Percentiles rank a stretch among this genome's conserved stretches.
These are phyloP conservation scores for Arabidopsis hybrid DNA, from an alignment of 441 rosid genomes.

Conservation along the genomic window DNA sequence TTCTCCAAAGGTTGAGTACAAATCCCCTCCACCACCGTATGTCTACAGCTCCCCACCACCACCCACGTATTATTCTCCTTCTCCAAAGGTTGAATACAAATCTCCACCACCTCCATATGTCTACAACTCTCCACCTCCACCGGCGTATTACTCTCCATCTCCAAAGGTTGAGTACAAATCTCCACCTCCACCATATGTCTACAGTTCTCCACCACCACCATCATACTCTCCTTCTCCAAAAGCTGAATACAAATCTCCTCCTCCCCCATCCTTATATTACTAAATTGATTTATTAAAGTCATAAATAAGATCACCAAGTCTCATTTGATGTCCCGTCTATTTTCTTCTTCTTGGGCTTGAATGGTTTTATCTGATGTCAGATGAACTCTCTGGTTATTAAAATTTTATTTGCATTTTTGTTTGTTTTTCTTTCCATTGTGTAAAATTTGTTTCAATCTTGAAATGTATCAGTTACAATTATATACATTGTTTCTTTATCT, in stretches of 20 bases:
- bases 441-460: not conserved
- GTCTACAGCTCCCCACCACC: slow-evolving; percentile 23
- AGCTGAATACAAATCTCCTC: slow-evolving; percentile 31
- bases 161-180: slow-evolving; percentile 28
- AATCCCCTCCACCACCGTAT: slow-evolving; percentile 17
- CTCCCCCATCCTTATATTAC: slow-evolving; percentile 29
- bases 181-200: slow-evolving; percentile 24
- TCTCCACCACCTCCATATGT: slow-evolving; percentile 18
- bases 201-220: not conserved
- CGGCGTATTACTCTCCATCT: not conserved
- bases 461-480: slow-evolving; percentile 7
- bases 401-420: slow-evolving; percentile 21
- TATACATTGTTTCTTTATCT: not conserved
- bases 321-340: not conserved
- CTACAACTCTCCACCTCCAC: slow-evolving; percentile 15
- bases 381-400: slow-evolving; percentile 3
- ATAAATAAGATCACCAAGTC: slow-evolving; percentile 20
- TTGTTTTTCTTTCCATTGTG: not conserved
- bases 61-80: not conserved
- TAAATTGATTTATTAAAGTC: not conserved
- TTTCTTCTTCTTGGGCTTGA: not conserved
- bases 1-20: slow-evolving; percentile 1
- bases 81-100: slow-evolving; percentile 25
- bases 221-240: slow-evolving; percentile 26
- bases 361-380: not conserved